Evolutionary conservation across 78 protist genomes (phyloP).

Genomic region (Guillardia theta): DNA sequence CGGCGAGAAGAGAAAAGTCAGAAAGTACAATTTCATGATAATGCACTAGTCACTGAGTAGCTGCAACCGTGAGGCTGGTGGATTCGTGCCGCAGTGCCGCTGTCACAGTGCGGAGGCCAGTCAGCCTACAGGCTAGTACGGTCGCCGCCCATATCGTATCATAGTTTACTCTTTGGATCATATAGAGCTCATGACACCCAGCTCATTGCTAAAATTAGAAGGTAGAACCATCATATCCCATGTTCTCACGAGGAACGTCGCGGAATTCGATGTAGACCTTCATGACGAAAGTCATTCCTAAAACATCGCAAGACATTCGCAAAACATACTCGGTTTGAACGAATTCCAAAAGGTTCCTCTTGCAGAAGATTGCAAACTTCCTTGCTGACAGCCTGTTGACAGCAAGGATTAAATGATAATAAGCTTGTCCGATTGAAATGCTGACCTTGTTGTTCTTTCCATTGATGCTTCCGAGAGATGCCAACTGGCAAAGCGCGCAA

Average conservation of each 20-base stretch:
- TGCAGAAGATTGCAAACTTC: neutral
- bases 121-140: too few relatives aligned
- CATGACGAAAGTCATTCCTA: too few relatives aligned
- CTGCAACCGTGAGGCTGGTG: too few relatives aligned
- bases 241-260: neutral
- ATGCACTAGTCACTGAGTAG: too few relatives aligned
- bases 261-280: neutral
- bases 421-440: neutral
- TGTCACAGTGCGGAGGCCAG: too few relatives aligned
- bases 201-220: too few relatives aligned
- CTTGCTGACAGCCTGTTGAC: neutral
- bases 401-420: neutral
- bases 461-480: neutral
- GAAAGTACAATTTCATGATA: too few relatives aligned
- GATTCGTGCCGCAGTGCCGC: too few relatives aligned
- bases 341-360: neutral
- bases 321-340: neutral
- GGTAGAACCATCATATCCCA: neutral
- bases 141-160: too few relatives aligned
- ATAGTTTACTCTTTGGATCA: too few relatives aligned
- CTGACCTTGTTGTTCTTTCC: neutral
- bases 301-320: neutral
- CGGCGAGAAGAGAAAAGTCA: too few relatives aligned
- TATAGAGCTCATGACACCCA: too few relatives aligned
- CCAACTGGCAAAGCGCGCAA: neutral